Percentiles rank a stretch among this genome's conserved stretches.
Conservation (phyloP, 345 rosid genomes). For the Toxicodendron radicans region DNA sequence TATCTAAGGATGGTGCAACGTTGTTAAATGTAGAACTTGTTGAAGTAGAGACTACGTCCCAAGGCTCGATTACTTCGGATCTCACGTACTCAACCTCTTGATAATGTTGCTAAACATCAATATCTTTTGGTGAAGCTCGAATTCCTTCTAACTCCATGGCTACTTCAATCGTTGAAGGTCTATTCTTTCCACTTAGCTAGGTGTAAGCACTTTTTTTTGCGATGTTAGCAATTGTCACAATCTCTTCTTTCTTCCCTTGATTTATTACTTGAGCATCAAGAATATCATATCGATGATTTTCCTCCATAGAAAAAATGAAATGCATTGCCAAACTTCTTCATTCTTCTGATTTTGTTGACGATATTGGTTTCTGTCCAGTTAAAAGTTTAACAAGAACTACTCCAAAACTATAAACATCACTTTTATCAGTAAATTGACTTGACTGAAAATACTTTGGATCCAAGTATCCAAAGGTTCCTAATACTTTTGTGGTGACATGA, state of each 20-base stretch:
- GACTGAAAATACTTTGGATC: slow-evolving; percentile 5
- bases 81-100: slow-evolving; percentile 8
- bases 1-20: neutral
- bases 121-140: neutral
- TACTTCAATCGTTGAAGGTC: slow-evolving; percentile 16
- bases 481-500: slow-evolving; percentile 9
- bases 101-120: neutral
- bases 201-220: slow-evolving; percentile 8
- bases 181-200: neutral
- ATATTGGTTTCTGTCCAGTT: neutral
- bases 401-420: slow-evolving; percentile 9
- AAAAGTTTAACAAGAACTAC: slow-evolving; percentile 16
- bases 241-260: neutral
- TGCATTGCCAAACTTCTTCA: neutral
- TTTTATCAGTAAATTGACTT: slow-evolving; percentile 10
- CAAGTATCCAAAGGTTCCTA: slow-evolving; percentile 10
- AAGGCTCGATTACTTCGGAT: neutral
- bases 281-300: neutral
- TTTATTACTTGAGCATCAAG: neutral
- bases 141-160: slow-evolving; percentile 2
- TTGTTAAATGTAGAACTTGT: neutral
- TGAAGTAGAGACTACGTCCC: neutral
- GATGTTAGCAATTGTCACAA: neutral
- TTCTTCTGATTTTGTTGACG: neutral
- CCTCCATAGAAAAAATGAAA: neutral